Percentiles rank a stretch among this genome's conserved stretches.
phyloP scores from a whole-genome alignment of 208 protist genomes.

The Jaenimonas drosophilae region DNA sequence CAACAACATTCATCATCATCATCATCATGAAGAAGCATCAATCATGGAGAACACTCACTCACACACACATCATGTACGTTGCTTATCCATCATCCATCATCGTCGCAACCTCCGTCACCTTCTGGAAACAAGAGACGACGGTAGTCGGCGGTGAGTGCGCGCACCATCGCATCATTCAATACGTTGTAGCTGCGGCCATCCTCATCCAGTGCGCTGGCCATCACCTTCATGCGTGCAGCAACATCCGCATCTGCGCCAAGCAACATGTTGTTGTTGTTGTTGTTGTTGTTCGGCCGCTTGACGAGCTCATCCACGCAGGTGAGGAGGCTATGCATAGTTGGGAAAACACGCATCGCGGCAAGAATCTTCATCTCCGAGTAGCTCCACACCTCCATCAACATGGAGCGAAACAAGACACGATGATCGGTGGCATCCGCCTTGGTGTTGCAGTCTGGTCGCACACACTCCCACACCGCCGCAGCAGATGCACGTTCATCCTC shows the following conservation, averaged over 20 bases:
- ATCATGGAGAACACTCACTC: too few species aligned
- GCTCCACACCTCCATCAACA: conserved; percentile 55
- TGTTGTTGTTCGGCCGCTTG: not conserved
- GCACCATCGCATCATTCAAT: conserved; percentile 20
- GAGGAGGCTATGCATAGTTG: conserved; percentile 52
- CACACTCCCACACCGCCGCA: too few species aligned
- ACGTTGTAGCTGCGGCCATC: conserved; percentile 27
- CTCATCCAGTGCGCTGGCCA: too few species aligned
- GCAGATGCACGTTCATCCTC: too few species aligned
- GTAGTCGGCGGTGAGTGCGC: conserved; percentile 19
- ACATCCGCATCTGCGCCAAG: too few species aligned
- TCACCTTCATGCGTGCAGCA: too few species aligned
- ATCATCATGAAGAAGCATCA: too few species aligned
- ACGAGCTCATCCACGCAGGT: conserved; percentile 15
- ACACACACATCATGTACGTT: too few species aligned
- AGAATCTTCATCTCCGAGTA: conserved; percentile 45
- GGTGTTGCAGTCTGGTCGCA: conserved; percentile 33
- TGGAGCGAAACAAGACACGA: conserved; percentile 50
- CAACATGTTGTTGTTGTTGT: not conserved
- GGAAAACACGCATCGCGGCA: conserved; percentile 38
- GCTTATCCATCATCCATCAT: too few species aligned
- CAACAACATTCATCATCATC: too few species aligned
- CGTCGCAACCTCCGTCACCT: too few species aligned
- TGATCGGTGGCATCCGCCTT: conserved; percentile 67
- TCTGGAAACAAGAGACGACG: too few species aligned